Evolutionary conservation across 805 yeast species (phyloP), one percentile per base, ranked within the genome.

Genomic region (Zygosaccharomyces bailii): DNA sequence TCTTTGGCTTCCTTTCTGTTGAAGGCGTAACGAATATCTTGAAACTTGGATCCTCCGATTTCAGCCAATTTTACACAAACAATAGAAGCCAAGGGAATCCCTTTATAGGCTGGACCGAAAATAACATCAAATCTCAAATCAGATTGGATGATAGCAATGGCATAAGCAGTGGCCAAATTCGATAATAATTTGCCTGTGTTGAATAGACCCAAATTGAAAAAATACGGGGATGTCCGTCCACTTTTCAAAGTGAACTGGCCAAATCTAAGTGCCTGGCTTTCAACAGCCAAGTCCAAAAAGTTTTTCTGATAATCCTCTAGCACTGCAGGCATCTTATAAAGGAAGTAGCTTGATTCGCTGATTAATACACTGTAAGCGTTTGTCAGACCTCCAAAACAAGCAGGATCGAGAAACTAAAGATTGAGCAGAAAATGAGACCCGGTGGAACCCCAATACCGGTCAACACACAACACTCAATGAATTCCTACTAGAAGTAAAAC

Each of bases 21-120:
- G 75, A 88, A 91, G n/a, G 97, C 81, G 65, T 90, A 93, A 36
- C 87, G 88, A 39, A 87, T 71, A 48, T 79, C 65, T 41, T 78
- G 80, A 60, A 79, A 89, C 60, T 83, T 82, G 45, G 77, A 79
- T n/a, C 88, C 87, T 47, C 87, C 93, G 54, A 89, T 73, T 69
- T 93, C 98, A 29, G 91, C 93, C 49, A 93, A 74, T 67, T 93
- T 91, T 46, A 93, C 91, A 47, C 86, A 88, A 11, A 96, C 88
- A 50, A 91, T 77, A 4, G 98, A 96, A 42, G 96, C 95, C 45
- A 91, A 75, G 17, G 99, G 95, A 56, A 91, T 91, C 14, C 99
- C 99, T 70, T 93, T 93, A 70, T 91, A 91, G 21, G 99, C 99
- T 8, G 99, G 99, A 5, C 99, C 99, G 61, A 91, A 91, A 44